A percentile compares a stretch with the other conserved stretches of the same genome.
Conservation (phyloP, 805 yeast species). For the Zygosaccharomyces lentus region DNA sequence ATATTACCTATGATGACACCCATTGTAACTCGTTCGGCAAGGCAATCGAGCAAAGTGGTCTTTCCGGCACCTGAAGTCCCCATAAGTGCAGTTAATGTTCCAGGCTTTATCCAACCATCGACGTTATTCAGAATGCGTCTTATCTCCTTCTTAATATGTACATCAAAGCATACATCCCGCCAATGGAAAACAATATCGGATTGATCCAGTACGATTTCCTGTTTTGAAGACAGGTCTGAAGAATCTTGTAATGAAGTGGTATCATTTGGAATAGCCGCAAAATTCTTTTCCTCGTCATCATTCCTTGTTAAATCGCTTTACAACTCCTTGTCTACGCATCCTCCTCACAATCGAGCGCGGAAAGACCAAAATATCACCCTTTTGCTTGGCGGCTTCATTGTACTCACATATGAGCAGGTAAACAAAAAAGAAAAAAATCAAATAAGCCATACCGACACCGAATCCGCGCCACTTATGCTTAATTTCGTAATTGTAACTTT, state of each 20-base stretch:
- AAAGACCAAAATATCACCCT: conserved; percentile 67
- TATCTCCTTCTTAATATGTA: conserved; percentile 55
- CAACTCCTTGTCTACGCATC: conserved; percentile 39
- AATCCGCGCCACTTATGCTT: conserved; percentile 59
- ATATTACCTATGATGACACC: conserved; percentile 65
- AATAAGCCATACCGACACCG: conserved; percentile 58
- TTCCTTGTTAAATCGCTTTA: conserved; percentile 24
- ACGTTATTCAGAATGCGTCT: conserved; percentile 59
- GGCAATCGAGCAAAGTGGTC: conserved; percentile 65
- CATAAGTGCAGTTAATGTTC: conserved; percentile 74
- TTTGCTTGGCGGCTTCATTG: conserved; percentile 59
- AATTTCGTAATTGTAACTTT: conserved; percentile 42
- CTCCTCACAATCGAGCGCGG: conserved; percentile 46
- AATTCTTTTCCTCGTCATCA: conserved; percentile 27
- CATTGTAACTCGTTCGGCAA: conserved; percentile 64
- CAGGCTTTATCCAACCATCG: conserved; percentile 82
- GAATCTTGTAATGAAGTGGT: conserved; percentile 24
- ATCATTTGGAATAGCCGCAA: conserved; percentile 15
- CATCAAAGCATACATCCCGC: conserved; percentile 70
- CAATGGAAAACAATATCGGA: conserved; percentile 62
- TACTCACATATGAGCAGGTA: conserved; percentile 54
- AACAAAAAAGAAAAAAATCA: conserved; percentile 48
- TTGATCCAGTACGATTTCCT: conserved; percentile 28
- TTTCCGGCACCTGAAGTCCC: conserved; percentile 83
- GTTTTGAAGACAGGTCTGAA: conserved; percentile 13